Base-by-base conservation (phyloP, 176 grass and related monocot genomes). In the Oryza coarctata region DNA sequence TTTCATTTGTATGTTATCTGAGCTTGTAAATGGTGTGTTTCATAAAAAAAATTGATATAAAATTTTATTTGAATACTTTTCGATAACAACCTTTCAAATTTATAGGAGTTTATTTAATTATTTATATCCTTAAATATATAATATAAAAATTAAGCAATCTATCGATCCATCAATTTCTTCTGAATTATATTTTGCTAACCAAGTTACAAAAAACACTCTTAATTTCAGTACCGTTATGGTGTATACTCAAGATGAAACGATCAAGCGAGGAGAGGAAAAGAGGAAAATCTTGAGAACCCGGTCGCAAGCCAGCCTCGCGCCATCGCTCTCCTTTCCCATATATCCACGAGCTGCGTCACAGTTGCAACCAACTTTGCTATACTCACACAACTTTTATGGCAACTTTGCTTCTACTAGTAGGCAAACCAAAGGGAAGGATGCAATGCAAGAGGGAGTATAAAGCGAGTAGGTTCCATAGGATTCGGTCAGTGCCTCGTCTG, bases 381-480 rank as follows among this genome's bases (percentile, higher is more conserved):
- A 34, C 57, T 30, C 30, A 65, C 82, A 38, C 77, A 65, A 22
- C 77, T 68, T 90, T 86, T 60, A 82, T 78, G 83, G 73, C 73
- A 78, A 68, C 74, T 68, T 86, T 90, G 88, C 88, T 83, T 79
- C 79, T 83, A 55, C 68, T 27, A 63, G 79, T 83, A 85, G 89
- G 82, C 77, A 88, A 82, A 80, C 76, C 85, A 77, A 69, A 63
- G 75, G 71, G 15, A 62, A 64, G 52, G 57, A 75, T 27, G 65
- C 3, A 30, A 44, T 23, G n/a, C 36, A 20, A 50, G 30, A 36
- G 18, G 18, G 20, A 18, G 72, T 13, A 49, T 20, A 60, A n/a
- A 57, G 45, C 15, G 0, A 23, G 20, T 47, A 89, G 77, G 64
- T 17, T 34, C 17, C n/a, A n/a, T 82, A 86, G 45, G 79, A 60